phyloP scores from a whole-genome alignment of 2,329 filamentous ascomycete genomes.

The Penicillium crustosum region DNA sequence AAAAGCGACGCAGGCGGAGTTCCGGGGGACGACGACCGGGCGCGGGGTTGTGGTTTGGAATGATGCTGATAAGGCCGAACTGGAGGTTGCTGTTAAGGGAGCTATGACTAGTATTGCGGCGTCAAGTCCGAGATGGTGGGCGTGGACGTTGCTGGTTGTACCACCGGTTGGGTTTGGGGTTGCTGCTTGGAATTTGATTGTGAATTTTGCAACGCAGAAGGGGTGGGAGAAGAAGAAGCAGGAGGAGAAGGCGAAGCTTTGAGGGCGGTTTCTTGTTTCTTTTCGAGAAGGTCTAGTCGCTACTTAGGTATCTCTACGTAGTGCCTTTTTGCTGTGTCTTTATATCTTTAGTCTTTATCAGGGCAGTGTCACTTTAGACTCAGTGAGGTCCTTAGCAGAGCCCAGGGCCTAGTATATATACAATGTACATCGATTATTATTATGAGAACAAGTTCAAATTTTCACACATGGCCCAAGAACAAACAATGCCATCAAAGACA shows the following conservation, averaged over 20 bases:
- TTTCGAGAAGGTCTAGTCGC: background rate
- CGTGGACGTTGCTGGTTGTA: constrained; percentile 64
- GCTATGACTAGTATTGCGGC: constrained; percentile 64
- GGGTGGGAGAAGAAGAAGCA: constrained; percentile 65
- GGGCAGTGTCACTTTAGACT: background rate
- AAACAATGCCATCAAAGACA: too few relatives aligned
- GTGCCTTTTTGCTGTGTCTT: background rate
- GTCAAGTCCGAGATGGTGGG: constrained; percentile 79
- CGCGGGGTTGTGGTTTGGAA: constrained; percentile 87
- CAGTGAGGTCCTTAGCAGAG: background rate
- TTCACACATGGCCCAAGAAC: background rate
- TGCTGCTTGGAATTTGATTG: constrained; percentile 69
- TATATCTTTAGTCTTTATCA: background rate
- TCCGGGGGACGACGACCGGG: constrained; percentile 53
- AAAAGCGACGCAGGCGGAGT: constrained; percentile 75
- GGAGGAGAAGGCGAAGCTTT: constrained; percentile 60
- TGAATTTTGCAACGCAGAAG: constrained; percentile 68
- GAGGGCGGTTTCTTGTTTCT: background rate
- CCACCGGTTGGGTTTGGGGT: constrained; percentile 72
- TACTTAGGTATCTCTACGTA: background rate
- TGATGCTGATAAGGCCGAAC: constrained; percentile 69
- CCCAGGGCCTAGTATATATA: background rate
- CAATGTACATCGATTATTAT: background rate
- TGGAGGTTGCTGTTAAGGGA: constrained; percentile 65
- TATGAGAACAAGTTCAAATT: background rate